Base-by-base conservation (phyloP, 2,329 filamentous ascomycete species). In the Ophiostoma triangulosporum region DNA sequence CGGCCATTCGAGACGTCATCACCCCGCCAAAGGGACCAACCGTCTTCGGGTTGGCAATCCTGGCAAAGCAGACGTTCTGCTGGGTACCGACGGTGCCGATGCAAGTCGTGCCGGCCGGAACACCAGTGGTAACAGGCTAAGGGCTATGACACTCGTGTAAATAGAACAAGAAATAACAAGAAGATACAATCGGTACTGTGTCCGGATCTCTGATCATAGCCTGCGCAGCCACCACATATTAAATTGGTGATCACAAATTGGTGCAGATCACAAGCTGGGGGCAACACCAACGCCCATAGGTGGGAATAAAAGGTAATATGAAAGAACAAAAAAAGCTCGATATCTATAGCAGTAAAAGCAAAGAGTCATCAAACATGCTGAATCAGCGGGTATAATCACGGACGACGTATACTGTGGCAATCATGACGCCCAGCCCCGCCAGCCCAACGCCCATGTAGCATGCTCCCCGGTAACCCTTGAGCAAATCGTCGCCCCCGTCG, bases 11-110 rank as follows among this genome's bases (percentile, higher is more conserved):
- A 56, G 72, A 63, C 15, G 68, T 64, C 8, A 71, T 58, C 24
- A 68, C 63, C 22, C 69, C 70, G 36, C 68, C 69, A 57, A 72
- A 72, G 6, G 69, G 69, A 0, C 69, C 70, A 3, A 65, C 67
- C 11, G 54, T 54, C 59, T 68, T 68, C 52, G 59, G 60, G 63
- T 72, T 72, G 53, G 66, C 68, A 54, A 73, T 66, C 65, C 71
- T 71, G 58, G 70, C 63, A 26, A 71, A 60, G 62, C 70, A 73
- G 53, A 71, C 66, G 54, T 68, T 67, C 3, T 49, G 31, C 56
- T 64, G 51, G 36, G 64, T 63, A 15, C 57, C 63, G 20, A 69
- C 56, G 7, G 64, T 64, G 12, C 70, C 70, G 0, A 59, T 63
- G 62, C 70, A 72, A n/a, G 58, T 65, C 26, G 64, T 69, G 17